Percentiles rank a stretch among this genome's conserved stretches.
Conservation (phyloP, 345 rosid species). For the Eucalyptus victrix region DNA sequence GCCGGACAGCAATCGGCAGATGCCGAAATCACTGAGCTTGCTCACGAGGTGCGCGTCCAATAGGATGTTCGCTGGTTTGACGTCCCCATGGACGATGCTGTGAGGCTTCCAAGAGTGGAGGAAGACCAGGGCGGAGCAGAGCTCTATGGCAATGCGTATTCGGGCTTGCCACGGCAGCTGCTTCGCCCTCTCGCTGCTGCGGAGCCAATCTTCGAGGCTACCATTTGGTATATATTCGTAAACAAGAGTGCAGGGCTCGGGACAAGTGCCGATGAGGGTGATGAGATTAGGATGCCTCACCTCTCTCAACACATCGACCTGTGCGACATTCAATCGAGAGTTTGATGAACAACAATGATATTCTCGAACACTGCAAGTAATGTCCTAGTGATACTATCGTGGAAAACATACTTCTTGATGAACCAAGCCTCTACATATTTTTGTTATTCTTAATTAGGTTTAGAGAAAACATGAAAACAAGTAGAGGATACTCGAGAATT, state of each 20-base stretch:
- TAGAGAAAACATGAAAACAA: not conserved
- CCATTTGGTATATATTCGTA: conserved; percentile 78
- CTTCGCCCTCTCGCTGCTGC: conserved; percentile 41
- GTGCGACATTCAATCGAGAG: not conserved
- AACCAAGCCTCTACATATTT: not conserved
- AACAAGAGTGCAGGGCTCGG: conserved; percentile 60
- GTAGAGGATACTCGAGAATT: not conserved
- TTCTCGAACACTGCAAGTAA: not conserved
- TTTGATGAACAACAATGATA: not conserved
- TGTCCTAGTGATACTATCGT: not conserved
- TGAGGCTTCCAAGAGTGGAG: conserved; percentile 73
- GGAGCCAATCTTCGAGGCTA: conserved; percentile 78
- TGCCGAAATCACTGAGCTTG: conserved; percentile 77
- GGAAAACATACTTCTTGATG: not conserved
- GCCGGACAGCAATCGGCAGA: conserved; percentile 20
- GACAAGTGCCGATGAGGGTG: conserved; percentile 77
- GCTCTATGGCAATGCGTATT: conserved; percentile 56
- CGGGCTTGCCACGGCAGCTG: conserved; percentile 82
- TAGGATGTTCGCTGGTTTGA: conserved; percentile 70
- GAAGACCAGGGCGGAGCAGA: conserved; percentile 69
- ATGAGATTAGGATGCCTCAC: conserved; percentile 79
- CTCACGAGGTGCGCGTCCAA: conserved; percentile 60
- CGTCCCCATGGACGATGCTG: conserved; percentile 73
- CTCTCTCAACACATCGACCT: conserved; percentile 72
- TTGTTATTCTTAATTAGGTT: not conserved